phyloP scores from a whole-genome alignment of 345 rosid genomes.

The Eucalyptus camaldulensis region DNA sequence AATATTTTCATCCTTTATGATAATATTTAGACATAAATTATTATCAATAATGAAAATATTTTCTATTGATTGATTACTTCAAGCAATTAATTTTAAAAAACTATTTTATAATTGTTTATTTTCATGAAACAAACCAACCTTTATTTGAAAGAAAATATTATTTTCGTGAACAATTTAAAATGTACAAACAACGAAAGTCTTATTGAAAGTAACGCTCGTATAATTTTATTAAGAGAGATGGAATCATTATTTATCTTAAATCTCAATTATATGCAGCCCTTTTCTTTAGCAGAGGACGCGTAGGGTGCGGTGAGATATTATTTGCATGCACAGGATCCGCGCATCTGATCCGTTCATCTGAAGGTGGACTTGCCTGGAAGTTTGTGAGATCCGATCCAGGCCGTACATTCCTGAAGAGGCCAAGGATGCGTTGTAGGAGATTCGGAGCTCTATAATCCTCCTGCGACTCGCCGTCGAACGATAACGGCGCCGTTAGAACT shows the following conservation, averaged over 20 bases:
- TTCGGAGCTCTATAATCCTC: constrained; percentile 27
- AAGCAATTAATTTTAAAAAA: no score
- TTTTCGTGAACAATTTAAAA: no score
- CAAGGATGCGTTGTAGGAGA: constrained; percentile 27
- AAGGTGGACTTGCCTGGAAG: constrained; percentile 25
- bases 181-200: background rate
- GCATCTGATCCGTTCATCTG: background rate
- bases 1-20: no score
- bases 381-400: constrained; percentile 52
- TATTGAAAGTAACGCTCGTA: background rate
- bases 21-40: no score
- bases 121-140: no score
- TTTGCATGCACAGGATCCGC: background rate
- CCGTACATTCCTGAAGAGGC: constrained; percentile 41
- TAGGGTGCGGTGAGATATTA: background rate
- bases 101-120: no score
- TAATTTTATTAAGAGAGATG: background rate
- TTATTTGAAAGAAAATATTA: no score
- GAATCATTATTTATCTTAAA: background rate
- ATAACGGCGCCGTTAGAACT: constrained; percentile 37
- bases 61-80: no score
- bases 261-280: background rate
- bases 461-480: constrained; percentile 27
- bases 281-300: background rate
- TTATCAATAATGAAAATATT: no score